Evolutionary conservation across 306 rosid species (phyloP).

Genomic region (Cicer judaicum): DNA sequence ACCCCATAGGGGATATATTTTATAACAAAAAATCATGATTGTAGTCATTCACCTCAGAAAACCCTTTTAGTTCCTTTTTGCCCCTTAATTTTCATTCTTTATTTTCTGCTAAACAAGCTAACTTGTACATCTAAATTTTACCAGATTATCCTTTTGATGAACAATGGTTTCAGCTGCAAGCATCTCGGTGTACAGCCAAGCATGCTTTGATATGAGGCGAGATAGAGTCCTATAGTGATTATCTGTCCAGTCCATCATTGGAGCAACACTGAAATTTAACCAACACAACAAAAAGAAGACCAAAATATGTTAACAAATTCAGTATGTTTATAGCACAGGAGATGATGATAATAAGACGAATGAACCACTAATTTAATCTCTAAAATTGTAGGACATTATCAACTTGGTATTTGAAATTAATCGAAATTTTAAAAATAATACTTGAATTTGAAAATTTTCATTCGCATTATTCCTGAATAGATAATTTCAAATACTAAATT

Average conservation of each 20-base stretch:
- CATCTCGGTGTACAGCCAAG: constrained; percentile 97
- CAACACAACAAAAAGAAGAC: constrained; percentile 10
- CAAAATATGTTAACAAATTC: constrained; percentile 32
- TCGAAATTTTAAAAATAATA: background rate
- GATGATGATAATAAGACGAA: background rate
- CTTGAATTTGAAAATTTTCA: background rate
- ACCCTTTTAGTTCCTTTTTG: background rate
- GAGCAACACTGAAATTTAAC: constrained; percentile 75
- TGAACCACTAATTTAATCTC: background rate
- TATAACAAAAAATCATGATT: constrained; percentile 10
- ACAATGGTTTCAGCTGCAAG: constrained; percentile 92
- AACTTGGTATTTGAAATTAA: background rate
- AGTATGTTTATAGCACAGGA: background rate
- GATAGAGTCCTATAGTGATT: constrained; percentile 91
- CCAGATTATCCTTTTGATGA: constrained; percentile 82
- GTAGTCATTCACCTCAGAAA: constrained; percentile 18
- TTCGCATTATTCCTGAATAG: background rate
- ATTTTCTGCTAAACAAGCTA: constrained; percentile 27
- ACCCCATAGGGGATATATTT: background rate
- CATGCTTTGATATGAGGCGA: constrained; percentile 79
- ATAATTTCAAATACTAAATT: background rate
- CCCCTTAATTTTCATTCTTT: background rate
- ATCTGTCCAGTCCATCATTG: constrained; percentile 99
- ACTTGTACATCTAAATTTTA: constrained; percentile 50
- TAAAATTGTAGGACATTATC: background rate